Percentiles rank a stretch among this genome's conserved stretches.
Conservation (phyloP, 225 moss, liverwort and hornwort species). For the Straminergon stramineum region DNA sequence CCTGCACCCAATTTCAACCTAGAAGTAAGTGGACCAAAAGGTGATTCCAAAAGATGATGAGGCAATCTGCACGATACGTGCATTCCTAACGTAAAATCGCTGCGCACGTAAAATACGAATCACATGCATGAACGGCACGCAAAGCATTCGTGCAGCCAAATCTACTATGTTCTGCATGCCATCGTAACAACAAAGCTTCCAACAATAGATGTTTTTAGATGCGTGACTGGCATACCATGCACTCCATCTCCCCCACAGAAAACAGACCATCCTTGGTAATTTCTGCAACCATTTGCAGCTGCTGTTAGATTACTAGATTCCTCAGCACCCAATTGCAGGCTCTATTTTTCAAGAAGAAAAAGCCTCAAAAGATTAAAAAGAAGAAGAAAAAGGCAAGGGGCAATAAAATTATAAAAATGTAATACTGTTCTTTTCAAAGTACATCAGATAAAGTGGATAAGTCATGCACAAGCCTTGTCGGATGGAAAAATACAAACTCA, state of each 20-base stretch:
- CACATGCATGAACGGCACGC: neutral
- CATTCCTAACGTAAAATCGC: neutral
- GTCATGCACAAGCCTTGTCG: neutral
- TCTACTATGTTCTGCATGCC: neutral
- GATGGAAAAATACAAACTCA: slow-evolving; percentile 2
- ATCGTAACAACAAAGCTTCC: neutral
- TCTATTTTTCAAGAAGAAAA: neutral
- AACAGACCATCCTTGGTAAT: slow-evolving; percentile 87
- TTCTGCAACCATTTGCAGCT: slow-evolving; percentile 42
- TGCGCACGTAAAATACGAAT: neutral
- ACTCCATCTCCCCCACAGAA: slow-evolving; percentile 99
- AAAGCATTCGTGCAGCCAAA: neutral
- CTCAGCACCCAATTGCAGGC: neutral
- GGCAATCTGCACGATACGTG: neutral
- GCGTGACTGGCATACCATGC: slow-evolving; percentile 65
- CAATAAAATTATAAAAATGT: neutral
- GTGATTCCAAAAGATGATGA: neutral
- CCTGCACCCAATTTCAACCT: slow-evolving; percentile 35
- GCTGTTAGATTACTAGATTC: neutral
- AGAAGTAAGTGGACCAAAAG: neutral
- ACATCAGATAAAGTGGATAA: neutral
- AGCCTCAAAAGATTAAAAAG: neutral
- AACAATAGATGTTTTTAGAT: neutral
- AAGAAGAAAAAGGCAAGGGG: neutral
- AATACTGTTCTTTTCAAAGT: neutral